Conservation (phyloP, 2,329 filamentous ascomycete genomes). For the Aspergillus sp. region DNA sequence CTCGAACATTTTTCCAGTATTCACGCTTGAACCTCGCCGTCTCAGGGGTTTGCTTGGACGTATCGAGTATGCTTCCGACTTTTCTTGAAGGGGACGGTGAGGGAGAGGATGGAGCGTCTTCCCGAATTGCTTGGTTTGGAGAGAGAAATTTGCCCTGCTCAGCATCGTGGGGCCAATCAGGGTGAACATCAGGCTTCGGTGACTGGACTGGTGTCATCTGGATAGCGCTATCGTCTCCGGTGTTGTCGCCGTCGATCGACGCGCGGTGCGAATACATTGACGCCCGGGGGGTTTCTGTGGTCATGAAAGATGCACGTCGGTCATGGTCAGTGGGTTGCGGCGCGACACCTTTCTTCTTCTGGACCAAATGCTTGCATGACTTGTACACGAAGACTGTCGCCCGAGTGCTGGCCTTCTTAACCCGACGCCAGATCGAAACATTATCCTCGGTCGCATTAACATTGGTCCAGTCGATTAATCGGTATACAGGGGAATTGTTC, state of each 20-base stretch:
- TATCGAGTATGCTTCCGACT: slow-evolving; percentile 65
- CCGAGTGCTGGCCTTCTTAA: slow-evolving; percentile 79
- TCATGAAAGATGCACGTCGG: slow-evolving; percentile 58
- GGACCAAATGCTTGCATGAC: slow-evolving; percentile 41
- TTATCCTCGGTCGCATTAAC: slow-evolving; percentile 86
- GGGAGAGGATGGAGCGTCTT: slow-evolving; percentile 18
- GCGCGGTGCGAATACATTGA: slow-evolving; percentile 47
- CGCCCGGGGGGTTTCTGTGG: slow-evolving; percentile 46
- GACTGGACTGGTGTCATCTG: slow-evolving; percentile 95
- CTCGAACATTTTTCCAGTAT: slow-evolving; percentile 88
- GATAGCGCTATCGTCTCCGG: slow-evolving; percentile 55
- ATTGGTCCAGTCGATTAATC: slow-evolving; percentile 79
- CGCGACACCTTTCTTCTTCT: slow-evolving; percentile 35
- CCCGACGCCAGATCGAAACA: slow-evolving; percentile 71
- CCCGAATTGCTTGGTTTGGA: slow-evolving; percentile 20
- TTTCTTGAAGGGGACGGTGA: slow-evolving; percentile 29
- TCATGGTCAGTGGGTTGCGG: slow-evolving; percentile 36
- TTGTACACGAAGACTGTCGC: slow-evolving; percentile 48
- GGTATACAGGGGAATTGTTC: slow-evolving; percentile 92
- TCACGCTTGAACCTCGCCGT: slow-evolving; percentile 84
- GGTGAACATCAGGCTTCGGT: slow-evolving; percentile 51
- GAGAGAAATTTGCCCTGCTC: slow-evolving; percentile 24
- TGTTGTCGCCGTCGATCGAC: slow-evolving; percentile 36
- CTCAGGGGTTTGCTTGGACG: slow-evolving; percentile 53
- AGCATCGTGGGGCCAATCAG: slow-evolving; percentile 29